Conservation (phyloP, 192 early-diverging fungal species). For the Diversispora epigaea region DNA sequence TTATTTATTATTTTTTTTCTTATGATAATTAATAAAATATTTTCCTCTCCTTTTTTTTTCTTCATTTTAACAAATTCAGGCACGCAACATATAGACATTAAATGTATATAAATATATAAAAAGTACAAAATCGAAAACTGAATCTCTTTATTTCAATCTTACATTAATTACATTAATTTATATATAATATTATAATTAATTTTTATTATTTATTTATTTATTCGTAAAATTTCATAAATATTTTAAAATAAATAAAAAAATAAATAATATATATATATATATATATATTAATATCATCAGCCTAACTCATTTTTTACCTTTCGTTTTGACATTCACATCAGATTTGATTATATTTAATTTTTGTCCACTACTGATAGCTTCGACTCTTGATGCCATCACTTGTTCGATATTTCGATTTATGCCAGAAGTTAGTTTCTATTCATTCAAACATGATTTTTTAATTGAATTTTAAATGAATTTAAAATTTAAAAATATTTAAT, state of each 20-base stretch:
- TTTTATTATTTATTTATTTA: no score
- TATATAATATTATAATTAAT: no score
- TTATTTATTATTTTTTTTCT: neutral
- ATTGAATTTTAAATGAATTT: neutral
- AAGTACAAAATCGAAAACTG: neutral
- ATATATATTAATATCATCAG: no score
- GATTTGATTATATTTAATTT: slow-evolving; percentile 17
- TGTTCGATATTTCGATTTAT: slow-evolving; percentile 29
- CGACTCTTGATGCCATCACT: slow-evolving; percentile 25
- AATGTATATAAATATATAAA: neutral
- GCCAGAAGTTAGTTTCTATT: slow-evolving; percentile 12
- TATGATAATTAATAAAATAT: neutral
- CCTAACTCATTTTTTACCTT: neutral
- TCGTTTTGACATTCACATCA: neutral
- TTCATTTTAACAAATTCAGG: neutral
- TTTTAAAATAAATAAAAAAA: no score
- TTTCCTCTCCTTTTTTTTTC: neutral
- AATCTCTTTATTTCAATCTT: no score
- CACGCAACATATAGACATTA: neutral
- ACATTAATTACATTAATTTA: no score
- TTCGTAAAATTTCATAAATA: no score
- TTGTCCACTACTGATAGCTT: neutral
- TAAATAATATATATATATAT: no score
- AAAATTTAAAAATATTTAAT: neutral
- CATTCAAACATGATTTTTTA: neutral